Conservation (phyloP, 139 green algal genomes). For the Picochlorum costavermella region DNA sequence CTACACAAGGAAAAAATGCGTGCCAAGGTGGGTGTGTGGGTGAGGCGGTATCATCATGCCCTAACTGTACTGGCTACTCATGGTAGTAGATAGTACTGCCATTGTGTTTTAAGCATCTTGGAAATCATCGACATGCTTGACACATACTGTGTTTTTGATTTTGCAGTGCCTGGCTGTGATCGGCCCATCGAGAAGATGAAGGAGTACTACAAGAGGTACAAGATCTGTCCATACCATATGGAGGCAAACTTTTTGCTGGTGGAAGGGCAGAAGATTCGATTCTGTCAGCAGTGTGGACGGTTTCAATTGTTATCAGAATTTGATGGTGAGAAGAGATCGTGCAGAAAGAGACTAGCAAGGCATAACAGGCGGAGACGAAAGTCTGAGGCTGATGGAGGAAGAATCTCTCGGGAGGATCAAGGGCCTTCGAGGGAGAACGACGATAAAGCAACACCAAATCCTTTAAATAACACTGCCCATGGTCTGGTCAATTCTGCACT, state of each 20-base stretch:
- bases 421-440: background rate
- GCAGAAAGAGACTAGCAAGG: conserved; percentile 38
- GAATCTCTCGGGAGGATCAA: background rate
- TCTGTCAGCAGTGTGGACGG: conserved; percentile 34
- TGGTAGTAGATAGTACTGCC: too few relatives aligned
- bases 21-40: conserved; percentile 8
- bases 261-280: conserved; percentile 31
- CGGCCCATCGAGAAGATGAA: conserved; percentile 29
- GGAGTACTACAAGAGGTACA: conserved; percentile 36
- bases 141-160: background rate
- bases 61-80: background rate
- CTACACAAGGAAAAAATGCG: background rate
- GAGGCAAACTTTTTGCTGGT: conserved; percentile 37
- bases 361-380: conserved; percentile 54
- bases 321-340: conserved; percentile 36
- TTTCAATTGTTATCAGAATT: conserved; percentile 34
- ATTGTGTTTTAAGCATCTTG: too few relatives aligned
- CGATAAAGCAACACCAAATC: too few relatives aligned
- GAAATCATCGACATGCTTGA: background rate
- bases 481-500: too few relatives aligned
- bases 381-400: conserved; percentile 3
- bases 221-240: conserved; percentile 68
- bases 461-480: too few relatives aligned
- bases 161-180: conserved; percentile 27
- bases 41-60: background rate